A percentile compares a stretch with the other conserved stretches of the same genome.
These are phyloP conservation scores for Phytopythium helicoides DNA, from an alignment of 352 stramenopile species.

Conservation along the genomic window DNA sequence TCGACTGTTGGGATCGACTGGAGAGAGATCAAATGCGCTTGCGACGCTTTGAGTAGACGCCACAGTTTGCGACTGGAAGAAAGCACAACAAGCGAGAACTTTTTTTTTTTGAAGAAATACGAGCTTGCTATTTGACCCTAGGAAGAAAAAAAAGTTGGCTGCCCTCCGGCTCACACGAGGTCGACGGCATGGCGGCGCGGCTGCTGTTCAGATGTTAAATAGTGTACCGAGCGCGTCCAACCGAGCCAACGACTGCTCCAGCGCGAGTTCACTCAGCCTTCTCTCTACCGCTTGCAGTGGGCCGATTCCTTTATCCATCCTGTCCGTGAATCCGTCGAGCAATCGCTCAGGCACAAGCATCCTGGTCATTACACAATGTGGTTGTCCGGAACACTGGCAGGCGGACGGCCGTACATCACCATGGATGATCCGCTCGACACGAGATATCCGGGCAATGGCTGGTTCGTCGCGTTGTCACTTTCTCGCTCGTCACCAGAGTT, in stretches of 20 bases:
- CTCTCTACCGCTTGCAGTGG: too few relatives aligned
- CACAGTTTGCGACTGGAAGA: too few relatives aligned
- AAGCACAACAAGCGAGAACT: too few relatives aligned
- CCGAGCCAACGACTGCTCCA: background rate
- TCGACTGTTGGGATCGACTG: background rate
- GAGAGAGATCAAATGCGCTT: background rate
- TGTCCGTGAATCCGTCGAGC: background rate
- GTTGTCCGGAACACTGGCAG: constrained; percentile 11
- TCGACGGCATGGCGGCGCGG: background rate
- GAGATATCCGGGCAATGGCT: constrained; percentile 33
- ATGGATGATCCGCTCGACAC: constrained; percentile 46
- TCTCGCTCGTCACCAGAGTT: constrained; percentile 30
- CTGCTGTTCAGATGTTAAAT: constrained; percentile 6
- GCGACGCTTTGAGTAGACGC: background rate
- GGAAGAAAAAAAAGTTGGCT: background rate
- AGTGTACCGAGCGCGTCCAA: background rate
- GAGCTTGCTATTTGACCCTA: background rate
- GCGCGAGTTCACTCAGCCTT: background rate
- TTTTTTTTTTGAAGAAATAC: too few relatives aligned
- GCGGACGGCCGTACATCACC: constrained; percentile 64
- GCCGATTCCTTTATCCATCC: too few relatives aligned
- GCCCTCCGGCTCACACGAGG: background rate
- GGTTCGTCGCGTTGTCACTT: constrained; percentile 16
- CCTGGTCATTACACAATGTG: constrained; percentile 35
- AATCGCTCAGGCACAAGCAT: background rate